Base-by-base conservation (phyloP, 352 stramenopile species). In the Phytophthora foliorum region DNA sequence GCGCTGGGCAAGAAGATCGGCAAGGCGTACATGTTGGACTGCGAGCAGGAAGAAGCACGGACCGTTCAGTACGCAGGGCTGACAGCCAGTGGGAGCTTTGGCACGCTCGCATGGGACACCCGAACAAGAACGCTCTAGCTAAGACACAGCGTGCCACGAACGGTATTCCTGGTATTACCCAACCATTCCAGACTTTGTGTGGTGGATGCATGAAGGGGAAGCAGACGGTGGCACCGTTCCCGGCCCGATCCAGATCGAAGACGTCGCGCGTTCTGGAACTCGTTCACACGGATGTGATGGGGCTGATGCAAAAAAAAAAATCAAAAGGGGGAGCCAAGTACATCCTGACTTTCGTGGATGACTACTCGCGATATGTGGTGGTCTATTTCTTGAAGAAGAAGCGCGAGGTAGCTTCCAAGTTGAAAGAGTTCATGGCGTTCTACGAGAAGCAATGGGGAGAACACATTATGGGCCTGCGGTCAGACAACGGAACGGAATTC, bases 401-500 rank as follows among this genome's bases (percentile, higher is more conserved):
- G 31, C 42, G 16, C 29, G 53, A 70, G 17, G 63, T 65, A 8
- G 48, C 3, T n/a, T 6, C 48, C n/a, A 65, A 48, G 54, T 44
- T 70, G 1, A 45, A 19, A 5, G 29, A 41, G 27, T 69, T 39
- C 58, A 64, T 58, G 53, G 22, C 27, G 6, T 21, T 56, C 3
- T 52, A 55, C 5, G 58, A 78, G 17, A 56, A 50, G 1, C 59
- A 78, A 44, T 71, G 52, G 16, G 41, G 44, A 7, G 29, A 36
- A 8, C 51, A 32, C 2, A 34, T 77, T 17, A 4, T 16, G 19
- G 29, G 21, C 32, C 22, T 80, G 3, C 36, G 67, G 0, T 60
- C 72, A 3, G 62, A 77, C 62, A 75, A 72, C 8, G 72, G 67
- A 6, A 38, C 49, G 2, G 63, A 80, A 45, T 45, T 67, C n/a